phyloP scores from a whole-genome alignment of 2,329 filamentous ascomycete species.

The Sporothrix brasiliensis region DNA sequence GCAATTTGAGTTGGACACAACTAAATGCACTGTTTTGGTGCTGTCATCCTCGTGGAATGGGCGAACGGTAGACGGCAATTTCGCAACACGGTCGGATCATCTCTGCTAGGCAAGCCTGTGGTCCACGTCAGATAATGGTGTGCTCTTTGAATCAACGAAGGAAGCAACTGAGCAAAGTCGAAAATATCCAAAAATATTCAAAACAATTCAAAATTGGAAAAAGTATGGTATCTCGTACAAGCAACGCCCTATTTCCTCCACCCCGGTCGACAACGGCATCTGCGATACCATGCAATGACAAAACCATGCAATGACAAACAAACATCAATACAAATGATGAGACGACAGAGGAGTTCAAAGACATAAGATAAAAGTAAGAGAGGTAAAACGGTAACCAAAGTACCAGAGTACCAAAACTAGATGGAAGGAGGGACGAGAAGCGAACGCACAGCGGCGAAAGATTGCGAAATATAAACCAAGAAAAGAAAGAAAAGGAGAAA shows the following conservation, averaged over 20 bases:
- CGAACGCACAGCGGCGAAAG: not conserved
- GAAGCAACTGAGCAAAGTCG: not conserved
- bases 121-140: not conserved
- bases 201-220: not conserved
- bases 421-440: conserved; percentile 11
- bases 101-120: not conserved
- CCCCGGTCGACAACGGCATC: conserved; percentile 1
- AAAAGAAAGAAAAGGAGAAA: not conserved
- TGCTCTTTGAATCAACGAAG: not conserved
- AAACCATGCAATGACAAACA: not conserved
- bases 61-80: conserved; percentile 7
- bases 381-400: not conserved
- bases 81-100: not conserved
- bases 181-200: not conserved
- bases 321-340: conserved; percentile 1
- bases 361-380: not conserved
- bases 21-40: not conserved
- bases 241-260: conserved; percentile 13
- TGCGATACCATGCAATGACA: not conserved
- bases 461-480: conserved; percentile 17
- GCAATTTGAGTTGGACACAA: too few relatives aligned
- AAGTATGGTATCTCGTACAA: conserved; percentile 25
- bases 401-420: not conserved
- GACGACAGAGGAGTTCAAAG: not conserved
- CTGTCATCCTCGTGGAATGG: not conserved